A percentile compares a stretch with the other conserved stretches of the same genome.
Evolutionary conservation across 1,284 basidiomycete species (phyloP).

Genomic region (Phellopilus nigrolimitatus): DNA sequence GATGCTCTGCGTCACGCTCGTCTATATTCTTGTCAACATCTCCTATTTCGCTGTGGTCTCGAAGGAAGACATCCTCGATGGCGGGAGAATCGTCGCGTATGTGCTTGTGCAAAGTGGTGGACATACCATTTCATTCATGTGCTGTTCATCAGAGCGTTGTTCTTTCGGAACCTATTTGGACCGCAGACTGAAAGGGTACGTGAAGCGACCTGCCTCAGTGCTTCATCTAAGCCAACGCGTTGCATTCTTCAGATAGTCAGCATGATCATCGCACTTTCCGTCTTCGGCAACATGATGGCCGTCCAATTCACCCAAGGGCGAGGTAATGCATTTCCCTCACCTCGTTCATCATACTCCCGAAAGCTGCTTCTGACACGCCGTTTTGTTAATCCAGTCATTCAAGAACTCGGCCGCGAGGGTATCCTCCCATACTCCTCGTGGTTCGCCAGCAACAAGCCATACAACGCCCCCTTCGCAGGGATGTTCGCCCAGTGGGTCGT

Average conservation of each 20-base stretch:
- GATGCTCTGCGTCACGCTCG: slow-evolving; percentile 45
- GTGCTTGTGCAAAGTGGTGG: slow-evolving; percentile 23
- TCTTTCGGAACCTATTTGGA: slow-evolving; percentile 66
- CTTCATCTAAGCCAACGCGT: slow-evolving; percentile 8
- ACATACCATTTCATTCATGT: background rate
- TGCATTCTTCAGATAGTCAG: slow-evolving; percentile 43
- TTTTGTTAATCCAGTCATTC: slow-evolving; percentile 43
- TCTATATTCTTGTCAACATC: slow-evolving; percentile 60
- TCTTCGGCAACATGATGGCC: slow-evolving; percentile 57
- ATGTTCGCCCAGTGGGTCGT: slow-evolving; percentile 52
- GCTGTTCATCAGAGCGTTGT: slow-evolving; percentile 44
- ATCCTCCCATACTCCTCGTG: slow-evolving; percentile 56
- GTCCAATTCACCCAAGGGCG: slow-evolving; percentile 60
- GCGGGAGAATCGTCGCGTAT: slow-evolving; percentile 57
- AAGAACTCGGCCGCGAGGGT: slow-evolving; percentile 66
- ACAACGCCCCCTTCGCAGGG: slow-evolving; percentile 53
- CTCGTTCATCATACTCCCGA: background rate
- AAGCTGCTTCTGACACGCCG: background rate
- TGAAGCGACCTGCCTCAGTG: background rate
- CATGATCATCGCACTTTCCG: slow-evolving; percentile 56
- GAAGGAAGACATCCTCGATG: slow-evolving; percentile 58
- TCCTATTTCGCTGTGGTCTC: slow-evolving; percentile 68
- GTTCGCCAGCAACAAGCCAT: slow-evolving; percentile 63
- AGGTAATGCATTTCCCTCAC: slow-evolving; percentile 33
- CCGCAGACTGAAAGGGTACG: slow-evolving; percentile 48